These are phyloP conservation scores for Colletotrichum truncatum DNA, from an alignment of 2,329 filamentous ascomycete species.

Conservation along the genomic window DNA sequence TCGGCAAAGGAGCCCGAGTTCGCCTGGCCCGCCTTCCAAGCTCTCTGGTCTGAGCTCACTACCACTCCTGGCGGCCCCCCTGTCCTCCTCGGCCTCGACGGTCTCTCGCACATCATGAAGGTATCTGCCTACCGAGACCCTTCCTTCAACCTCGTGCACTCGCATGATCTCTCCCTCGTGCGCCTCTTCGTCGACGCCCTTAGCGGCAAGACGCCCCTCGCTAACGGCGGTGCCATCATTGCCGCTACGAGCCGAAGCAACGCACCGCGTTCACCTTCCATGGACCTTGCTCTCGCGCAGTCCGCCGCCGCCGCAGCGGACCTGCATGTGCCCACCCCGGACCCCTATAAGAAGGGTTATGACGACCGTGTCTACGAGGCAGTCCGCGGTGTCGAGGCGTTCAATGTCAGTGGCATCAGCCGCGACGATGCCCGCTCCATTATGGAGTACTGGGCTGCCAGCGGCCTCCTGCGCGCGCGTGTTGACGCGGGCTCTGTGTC, in stretches of 20 bases:
- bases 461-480: conserved; percentile 77
- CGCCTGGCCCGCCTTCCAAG: conserved; percentile 82
- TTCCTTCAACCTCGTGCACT: conserved; percentile 79
- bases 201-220: conserved; percentile 62
- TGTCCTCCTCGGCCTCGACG: conserved; percentile 81
- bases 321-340: conserved; percentile 48
- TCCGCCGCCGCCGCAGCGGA: conserved; percentile 54
- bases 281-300: conserved; percentile 74
- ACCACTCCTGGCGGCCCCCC: conserved; percentile 58
- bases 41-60: conserved; percentile 82
- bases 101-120: conserved; percentile 83
- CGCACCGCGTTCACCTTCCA: conserved; percentile 67
- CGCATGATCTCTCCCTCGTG: conserved; percentile 83
- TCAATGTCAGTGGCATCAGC: conserved; percentile 73
- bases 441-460: conserved; percentile 94
- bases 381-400: conserved; percentile 58
- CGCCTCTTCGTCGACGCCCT: conserved; percentile 80
- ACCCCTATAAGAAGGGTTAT: conserved; percentile 66
- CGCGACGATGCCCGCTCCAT: conserved; percentile 79
- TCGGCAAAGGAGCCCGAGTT: conserved; percentile 79
- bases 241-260: conserved; percentile 81
- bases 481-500: conserved; percentile 77
- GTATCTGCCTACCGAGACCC: conserved; percentile 78
- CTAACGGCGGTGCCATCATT: conserved; percentile 82
- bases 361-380: conserved; percentile 65